Evolutionary conservation across 768 basidiomycete genomes (phyloP), one percentile per base, ranked within the genome.

Genomic region (Tricholoma furcatifolium): DNA sequence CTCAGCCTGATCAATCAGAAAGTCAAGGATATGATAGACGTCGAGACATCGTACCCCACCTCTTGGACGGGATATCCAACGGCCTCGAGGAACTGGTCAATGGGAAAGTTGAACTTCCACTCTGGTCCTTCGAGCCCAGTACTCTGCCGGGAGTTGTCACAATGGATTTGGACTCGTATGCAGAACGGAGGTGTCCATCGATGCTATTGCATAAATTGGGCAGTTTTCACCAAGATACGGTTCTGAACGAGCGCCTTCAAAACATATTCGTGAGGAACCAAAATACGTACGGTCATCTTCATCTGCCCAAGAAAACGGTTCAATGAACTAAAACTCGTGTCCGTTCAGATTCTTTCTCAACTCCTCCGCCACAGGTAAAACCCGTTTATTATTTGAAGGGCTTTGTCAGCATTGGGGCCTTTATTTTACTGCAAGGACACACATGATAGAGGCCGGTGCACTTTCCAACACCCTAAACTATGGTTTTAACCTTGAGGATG

Each of bases 341-440:
- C 15, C 3, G 4, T 18, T 10, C 14, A 45, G 51, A n/a, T 51
- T 52, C 31, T 8, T 52, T 2, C 43, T 52, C 14, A 52, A 52
- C 17, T 35, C 41, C n/a, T 43, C 55, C 2, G 55, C 20, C 0
- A 51, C 55, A 0, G 41, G 40, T 3, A 53, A 56, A 47, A 51
- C 49, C 3, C 54, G 54, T 7, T 40, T 55, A 20, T 18, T 40
- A 12, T 46, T 20, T n/a, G 50, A 56, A 36, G 50, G 54, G 18
- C 54, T 55, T 10, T 55, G 48, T 27, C 27, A 50, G 1, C 8
- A 55, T 20, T 55, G 54, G 49, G 49, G 54, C 17, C 14, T 51
- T 17, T 55, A 55, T 51, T 32, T 51, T 4, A 51, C 41, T 6
- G 18, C 18, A 17, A 21, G 35, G 15, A 15, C 27, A 36, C 36